Base-by-base conservation (phyloP, 1,284 basidiomycete genomes). In the Athelia psychrophila region DNA sequence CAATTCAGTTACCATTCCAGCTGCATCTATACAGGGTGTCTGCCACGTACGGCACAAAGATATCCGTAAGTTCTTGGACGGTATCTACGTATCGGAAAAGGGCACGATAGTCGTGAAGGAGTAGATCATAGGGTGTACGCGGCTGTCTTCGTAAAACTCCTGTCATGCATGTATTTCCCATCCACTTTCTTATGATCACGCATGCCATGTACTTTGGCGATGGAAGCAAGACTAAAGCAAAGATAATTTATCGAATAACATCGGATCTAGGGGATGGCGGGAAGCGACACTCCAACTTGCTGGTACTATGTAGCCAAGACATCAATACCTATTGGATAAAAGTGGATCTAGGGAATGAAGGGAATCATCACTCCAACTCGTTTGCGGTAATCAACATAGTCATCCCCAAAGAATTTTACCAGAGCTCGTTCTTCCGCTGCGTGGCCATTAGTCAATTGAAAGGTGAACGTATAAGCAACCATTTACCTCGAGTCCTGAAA, bases 31-130 rank as follows among this genome's bases (percentile, higher is more conserved):
- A 71, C 95, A 97, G 72, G 94, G 94, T 64, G 80, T 89, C 57
- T 95, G 93, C 78, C 84, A 89, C 60, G 95, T 98, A 66, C 90
- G 93, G 74, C 94, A 97, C 87, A 98, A 98, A 81, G 95, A 98
- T 81, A 95, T 95, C 75, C 92, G 93, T 71, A 95, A 96, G 81
- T 92, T 92, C 77, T 76, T 92, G 70, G 89, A 92, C 62, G 89
- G 89, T 77, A 87, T 98, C 78, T 98, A 98, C 72, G 93, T 95
- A 59, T 94, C 93, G 38, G 88, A 88, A 66, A 91, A 86, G 79
- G 81, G 81, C 56, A 84, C 84, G 30, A 79, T 90, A 58, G 55
- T 67, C 32, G 65, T 67, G 55, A 82, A 78, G 36, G 73, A 78
- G 58, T 73, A 56, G 56, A 50, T 52, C 40, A 50, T 45, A 44